phyloP scores from a whole-genome alignment of 257 asterid species.

The Cordia subcordata region DNA sequence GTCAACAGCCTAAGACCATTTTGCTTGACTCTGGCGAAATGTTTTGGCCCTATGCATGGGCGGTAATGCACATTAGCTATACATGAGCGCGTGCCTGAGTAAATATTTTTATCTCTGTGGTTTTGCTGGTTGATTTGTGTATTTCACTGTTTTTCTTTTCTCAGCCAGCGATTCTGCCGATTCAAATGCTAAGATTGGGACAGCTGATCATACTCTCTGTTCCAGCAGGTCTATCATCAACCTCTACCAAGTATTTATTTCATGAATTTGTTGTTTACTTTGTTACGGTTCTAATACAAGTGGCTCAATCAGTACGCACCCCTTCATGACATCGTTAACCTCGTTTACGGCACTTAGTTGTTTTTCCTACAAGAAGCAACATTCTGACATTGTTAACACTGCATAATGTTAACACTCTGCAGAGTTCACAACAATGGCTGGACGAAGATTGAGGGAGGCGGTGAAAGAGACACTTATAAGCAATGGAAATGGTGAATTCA shows the following conservation, averaged over 20 bases:
- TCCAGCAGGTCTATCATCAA: conserved; percentile 43
- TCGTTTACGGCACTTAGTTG: too few species aligned
- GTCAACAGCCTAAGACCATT: conserved; percentile 56
- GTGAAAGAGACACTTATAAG: conserved; percentile 46
- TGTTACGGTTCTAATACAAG: neutral
- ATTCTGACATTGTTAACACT: neutral
- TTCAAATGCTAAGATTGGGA: conserved; percentile 58
- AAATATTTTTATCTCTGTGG: neutral
- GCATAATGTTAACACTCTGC: too few species aligned
- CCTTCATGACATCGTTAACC: too few species aligned
- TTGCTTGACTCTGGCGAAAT: conserved; percentile 55
- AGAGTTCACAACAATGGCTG: conserved; percentile 73
- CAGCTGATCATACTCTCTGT: conserved; percentile 41
- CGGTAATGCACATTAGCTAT: conserved; percentile 29
- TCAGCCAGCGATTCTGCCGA: conserved; percentile 60
- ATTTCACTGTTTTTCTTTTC: neutral
- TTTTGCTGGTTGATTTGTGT: neutral
- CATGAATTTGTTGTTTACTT: neutral
- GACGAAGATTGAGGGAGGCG: conserved; percentile 52
- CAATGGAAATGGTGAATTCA: conserved; percentile 39
- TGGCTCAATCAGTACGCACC: too few species aligned
- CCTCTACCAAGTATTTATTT: neutral
- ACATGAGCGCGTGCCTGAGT: too few species aligned
- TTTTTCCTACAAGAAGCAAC: neutral
- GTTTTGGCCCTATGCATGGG: conserved; percentile 65